These are phyloP conservation scores for Xylaria sp. DNA, from an alignment of 2,329 filamentous ascomycete species.

Conservation along the genomic window DNA sequence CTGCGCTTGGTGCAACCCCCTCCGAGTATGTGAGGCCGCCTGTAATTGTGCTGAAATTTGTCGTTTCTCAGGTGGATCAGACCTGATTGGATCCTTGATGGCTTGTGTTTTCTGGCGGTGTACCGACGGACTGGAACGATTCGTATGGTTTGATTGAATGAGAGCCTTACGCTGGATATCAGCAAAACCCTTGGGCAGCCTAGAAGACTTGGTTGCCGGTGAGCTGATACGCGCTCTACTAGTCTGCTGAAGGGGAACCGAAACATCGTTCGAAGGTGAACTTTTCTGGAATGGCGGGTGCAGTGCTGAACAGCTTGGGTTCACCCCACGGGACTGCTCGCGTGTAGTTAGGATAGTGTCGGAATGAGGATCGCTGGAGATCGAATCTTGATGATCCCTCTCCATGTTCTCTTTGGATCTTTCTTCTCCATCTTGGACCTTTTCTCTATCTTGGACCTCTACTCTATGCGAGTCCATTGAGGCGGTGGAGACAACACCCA, in stretches of 20 bases:
- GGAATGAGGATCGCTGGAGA: neutral
- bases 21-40: neutral
- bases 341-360: neutral
- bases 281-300: constrained; percentile 1
- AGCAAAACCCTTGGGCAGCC: constrained; percentile 11
- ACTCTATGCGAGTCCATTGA: neutral
- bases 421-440: neutral
- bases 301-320: neutral
- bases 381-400: neutral
- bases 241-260: neutral
- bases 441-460: neutral
- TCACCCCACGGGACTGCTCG: neutral
- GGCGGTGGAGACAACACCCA: neutral
- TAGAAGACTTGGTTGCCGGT: neutral
- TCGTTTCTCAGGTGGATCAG: neutral
- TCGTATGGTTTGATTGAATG: constrained; percentile 18
- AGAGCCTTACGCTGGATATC: constrained; percentile 29
- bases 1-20: neutral
- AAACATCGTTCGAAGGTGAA: neutral
- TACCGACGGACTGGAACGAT: neutral
- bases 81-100: neutral
- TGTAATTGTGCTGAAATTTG: neutral
- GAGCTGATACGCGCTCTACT: neutral
- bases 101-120: neutral
- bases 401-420: neutral